phyloP scores from a whole-genome alignment of 805 yeast genomes.

The Metschnikowia proteae region DNA sequence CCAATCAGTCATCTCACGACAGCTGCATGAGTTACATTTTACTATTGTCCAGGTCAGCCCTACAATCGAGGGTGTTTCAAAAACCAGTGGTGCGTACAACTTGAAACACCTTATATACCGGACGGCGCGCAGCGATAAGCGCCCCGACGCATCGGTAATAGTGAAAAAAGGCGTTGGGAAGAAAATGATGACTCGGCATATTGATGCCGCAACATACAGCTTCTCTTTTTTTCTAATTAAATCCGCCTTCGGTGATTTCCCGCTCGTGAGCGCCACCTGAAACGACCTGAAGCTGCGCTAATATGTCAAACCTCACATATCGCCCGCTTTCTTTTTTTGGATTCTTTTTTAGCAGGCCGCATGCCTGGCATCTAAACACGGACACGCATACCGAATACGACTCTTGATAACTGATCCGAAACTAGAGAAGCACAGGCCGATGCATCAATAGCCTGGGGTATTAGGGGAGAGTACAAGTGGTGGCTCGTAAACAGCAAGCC shows the following conservation, averaged over 20 bases:
- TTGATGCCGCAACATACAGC: background rate
- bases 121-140: background rate
- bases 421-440: background rate
- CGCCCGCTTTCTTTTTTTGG: background rate
- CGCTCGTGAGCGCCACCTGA: background rate
- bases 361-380: background rate
- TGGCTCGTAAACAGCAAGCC: too few species aligned
- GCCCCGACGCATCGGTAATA: too few species aligned
- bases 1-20: too few species aligned
- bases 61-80: background rate
- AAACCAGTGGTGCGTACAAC: background rate
- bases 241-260: background rate
- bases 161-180: background rate
- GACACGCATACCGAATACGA: background rate
- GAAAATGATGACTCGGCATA: background rate
- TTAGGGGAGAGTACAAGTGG: background rate
- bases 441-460: background rate
- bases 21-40: too few species aligned
- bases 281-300: background rate
- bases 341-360: background rate
- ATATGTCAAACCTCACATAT: background rate
- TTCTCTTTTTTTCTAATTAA: background rate
- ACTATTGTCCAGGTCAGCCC: too few species aligned
- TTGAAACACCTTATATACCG: conserved; percentile 1
- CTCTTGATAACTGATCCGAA: too few species aligned